These are phyloP conservation scores for Kuraishia ogatae DNA, from an alignment of 805 yeast species.

Conservation along the genomic window DNA sequence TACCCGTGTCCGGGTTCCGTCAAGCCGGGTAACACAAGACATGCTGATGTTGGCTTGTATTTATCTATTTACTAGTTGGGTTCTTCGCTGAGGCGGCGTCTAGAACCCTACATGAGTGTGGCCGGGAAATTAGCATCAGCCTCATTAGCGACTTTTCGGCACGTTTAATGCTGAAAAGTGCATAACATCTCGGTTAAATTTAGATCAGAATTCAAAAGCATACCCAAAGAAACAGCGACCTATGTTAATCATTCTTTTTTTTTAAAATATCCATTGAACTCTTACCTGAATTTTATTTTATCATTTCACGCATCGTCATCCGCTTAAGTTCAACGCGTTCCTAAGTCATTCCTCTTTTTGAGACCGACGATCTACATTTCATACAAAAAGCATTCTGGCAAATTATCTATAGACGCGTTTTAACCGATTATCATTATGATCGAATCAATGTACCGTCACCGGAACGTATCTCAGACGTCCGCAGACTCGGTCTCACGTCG, in stretches of 20 bases:
- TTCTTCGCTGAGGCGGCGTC: neutral
- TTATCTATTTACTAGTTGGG: neutral
- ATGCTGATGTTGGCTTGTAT: neutral
- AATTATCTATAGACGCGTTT: neutral
- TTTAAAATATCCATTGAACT: too few species aligned
- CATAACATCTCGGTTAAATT: neutral
- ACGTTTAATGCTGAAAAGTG: neutral
- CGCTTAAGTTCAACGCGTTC: neutral
- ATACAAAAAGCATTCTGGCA: neutral
- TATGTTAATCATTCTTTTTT: too few species aligned
- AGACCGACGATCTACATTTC: neutral
- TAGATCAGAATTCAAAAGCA: neutral
- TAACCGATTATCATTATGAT: neutral
- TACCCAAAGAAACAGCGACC: neutral
- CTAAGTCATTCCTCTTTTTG: neutral
- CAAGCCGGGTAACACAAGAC: neutral
- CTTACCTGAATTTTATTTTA: too few species aligned
- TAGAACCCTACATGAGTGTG: neutral
- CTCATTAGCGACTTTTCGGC: neutral
- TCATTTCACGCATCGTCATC: too few species aligned
- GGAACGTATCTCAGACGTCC: slow-evolving; percentile 21
- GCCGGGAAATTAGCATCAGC: neutral
- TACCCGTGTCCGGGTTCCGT: too few species aligned
- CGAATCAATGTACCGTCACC: slow-evolving; percentile 19
- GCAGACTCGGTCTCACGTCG: slow-evolving; percentile 31